A percentile compares a stretch with the other conserved stretches of the same genome.
Conservation (phyloP, 441 rosid genomes). For the Jatropha podagrica region DNA sequence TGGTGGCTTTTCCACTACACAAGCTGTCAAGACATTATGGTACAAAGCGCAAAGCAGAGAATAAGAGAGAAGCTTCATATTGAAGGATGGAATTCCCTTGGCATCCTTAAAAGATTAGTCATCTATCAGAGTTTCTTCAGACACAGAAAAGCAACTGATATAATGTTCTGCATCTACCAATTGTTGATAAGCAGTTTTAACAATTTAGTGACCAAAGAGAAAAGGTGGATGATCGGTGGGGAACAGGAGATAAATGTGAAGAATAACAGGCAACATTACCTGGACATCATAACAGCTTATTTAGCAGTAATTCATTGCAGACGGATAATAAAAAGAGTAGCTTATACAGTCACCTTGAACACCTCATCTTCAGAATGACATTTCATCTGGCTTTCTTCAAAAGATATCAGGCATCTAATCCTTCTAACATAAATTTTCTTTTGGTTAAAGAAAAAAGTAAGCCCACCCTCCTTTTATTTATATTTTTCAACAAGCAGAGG, state of each 20-base stretch:
- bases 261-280: conserved; percentile 5
- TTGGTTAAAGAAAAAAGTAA: conserved; percentile 14
- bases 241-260: conserved; percentile 4
- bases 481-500: conserved; percentile 23
- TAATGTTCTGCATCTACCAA: neutral
- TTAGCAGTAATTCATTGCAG: neutral
- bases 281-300: neutral
- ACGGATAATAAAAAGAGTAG: neutral
- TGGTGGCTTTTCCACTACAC: neutral
- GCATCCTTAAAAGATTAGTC: conserved; percentile 3
- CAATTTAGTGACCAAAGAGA: neutral
- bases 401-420: conserved; percentile 6
- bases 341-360: neutral
- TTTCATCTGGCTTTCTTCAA: neutral
- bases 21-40: neutral
- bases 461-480: neutral
- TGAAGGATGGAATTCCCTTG: conserved; percentile 1
- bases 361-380: neutral
- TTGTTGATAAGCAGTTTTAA: neutral
- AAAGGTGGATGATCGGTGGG: neutral
- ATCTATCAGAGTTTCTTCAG: conserved; percentile 1
- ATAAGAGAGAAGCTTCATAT: conserved; percentile 7
- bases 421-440: conserved; percentile 10
- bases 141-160: neutral
- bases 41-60: conserved; percentile 1